Conservation (phyloP, 2,329 filamentous ascomycete genomes). For the Rhynchosporium secalis region DNA sequence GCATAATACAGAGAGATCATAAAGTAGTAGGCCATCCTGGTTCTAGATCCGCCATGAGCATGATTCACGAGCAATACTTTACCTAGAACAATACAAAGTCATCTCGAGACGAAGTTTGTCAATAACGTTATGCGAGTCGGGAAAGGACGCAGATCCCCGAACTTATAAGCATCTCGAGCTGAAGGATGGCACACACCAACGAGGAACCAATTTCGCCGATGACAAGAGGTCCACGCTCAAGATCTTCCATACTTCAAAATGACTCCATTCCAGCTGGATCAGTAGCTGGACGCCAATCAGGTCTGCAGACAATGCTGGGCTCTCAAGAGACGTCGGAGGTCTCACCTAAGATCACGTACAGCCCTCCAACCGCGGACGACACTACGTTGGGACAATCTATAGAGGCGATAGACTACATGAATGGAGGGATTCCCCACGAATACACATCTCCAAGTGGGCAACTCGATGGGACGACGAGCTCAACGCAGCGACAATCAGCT, state of each 20-base stretch:
- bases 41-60: slow-evolving; percentile 15
- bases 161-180: slow-evolving; percentile 3
- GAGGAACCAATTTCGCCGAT: slow-evolving; percentile 43
- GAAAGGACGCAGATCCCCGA: slow-evolving; percentile 1
- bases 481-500: slow-evolving; percentile 26
- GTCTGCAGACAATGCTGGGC: slow-evolving; percentile 35
- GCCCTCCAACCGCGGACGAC: slow-evolving; percentile 23
- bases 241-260: slow-evolving; percentile 32
- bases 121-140: slow-evolving; percentile 9
- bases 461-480: slow-evolving; percentile 7
- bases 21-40: not conserved
- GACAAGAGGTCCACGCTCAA: slow-evolving; percentile 38
- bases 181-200: slow-evolving; percentile 34
- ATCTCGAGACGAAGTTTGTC: not conserved
- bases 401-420: slow-evolving; percentile 40
- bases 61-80: slow-evolving; percentile 7
- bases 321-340: slow-evolving; percentile 22
- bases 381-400: slow-evolving; percentile 20
- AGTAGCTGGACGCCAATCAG: slow-evolving; percentile 32
- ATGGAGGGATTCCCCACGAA: slow-evolving; percentile 37
- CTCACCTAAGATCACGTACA: slow-evolving; percentile 21
- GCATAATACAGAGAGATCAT: not conserved
- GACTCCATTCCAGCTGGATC: slow-evolving; percentile 31
- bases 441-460: slow-evolving; percentile 18
- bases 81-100: not conserved